phyloP scores from a whole-genome alignment of 331 rosid genomes.

The Dryas integrifolia region DNA sequence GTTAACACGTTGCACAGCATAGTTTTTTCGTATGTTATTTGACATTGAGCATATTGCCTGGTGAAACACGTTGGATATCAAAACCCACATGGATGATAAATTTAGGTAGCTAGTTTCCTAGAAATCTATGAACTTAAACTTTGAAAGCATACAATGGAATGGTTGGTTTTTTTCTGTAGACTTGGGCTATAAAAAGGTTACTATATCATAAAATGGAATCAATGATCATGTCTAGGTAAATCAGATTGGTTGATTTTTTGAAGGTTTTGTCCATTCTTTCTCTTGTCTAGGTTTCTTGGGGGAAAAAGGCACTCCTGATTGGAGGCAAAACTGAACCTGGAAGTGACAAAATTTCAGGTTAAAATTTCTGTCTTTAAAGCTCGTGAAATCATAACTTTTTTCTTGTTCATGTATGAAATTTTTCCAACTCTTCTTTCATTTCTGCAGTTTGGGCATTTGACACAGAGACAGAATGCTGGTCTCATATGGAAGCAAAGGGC shows the following conservation, averaged over 20 bases:
- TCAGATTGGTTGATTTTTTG: not conserved
- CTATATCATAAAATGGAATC: slow-evolving; percentile 1
- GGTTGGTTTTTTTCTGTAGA: not conserved
- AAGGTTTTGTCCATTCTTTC: not conserved
- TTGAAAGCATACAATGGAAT: not conserved
- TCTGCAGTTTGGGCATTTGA: slow-evolving; percentile 89
- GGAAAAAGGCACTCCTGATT: slow-evolving; percentile 68
- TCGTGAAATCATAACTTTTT: not conserved
- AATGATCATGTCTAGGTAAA: not conserved
- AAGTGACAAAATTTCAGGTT: slow-evolving; percentile 82
- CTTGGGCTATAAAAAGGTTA: not conserved
- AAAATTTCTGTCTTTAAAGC: slow-evolving; percentile 9
- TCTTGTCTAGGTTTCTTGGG: slow-evolving; percentile 73
- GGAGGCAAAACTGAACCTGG: slow-evolving; percentile 91
- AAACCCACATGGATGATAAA: not conserved
- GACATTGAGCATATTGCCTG: not conserved
- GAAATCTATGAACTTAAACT: slow-evolving; percentile 3
- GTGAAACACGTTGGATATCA: not conserved
- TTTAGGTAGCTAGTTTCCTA: not conserved
- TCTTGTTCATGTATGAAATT: slow-evolving; percentile 7
- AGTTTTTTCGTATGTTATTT: not conserved
- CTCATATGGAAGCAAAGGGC: slow-evolving; percentile 84
- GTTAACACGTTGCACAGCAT: not conserved
- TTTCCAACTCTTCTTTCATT: slow-evolving; percentile 16
- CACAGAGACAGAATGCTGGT: slow-evolving; percentile 94